Evolutionary conservation across 306 rosid genomes (phyloP).

Genomic region (Vigna unguiculata): DNA sequence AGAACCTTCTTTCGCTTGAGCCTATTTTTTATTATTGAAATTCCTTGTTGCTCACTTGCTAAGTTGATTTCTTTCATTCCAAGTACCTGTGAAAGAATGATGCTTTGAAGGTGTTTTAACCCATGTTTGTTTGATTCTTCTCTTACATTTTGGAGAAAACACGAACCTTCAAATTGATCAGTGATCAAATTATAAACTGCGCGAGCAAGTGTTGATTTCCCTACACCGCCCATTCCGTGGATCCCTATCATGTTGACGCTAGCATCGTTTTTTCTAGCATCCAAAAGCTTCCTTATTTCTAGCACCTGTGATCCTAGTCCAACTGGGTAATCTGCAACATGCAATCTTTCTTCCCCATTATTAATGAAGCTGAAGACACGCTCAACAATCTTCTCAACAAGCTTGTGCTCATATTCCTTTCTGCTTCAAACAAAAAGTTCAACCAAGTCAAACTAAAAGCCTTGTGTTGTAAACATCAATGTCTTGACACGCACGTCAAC

Average conservation of each 20-base stretch:
- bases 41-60: not conserved
- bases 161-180: not conserved
- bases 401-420: not conserved
- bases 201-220: not conserved
- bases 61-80: not conserved
- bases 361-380: not conserved
- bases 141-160: not conserved
- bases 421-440: not conserved
- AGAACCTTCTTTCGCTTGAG: not conserved
- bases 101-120: slow-evolving; percentile 35
- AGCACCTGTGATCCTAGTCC: not conserved
- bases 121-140: slow-evolving; percentile 8
- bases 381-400: not conserved
- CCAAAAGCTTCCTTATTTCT: slow-evolving; percentile 22
- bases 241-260: slow-evolving; percentile 35
- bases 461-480: not conserved
- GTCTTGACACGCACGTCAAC: too few species aligned
- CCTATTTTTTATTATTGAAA: not conserved
- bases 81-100: slow-evolving; percentile 14
- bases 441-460: not conserved
- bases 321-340: slow-evolving; percentile 34
- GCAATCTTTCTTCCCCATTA: not conserved
- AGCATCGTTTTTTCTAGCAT: not conserved
- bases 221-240: slow-evolving; percentile 37
- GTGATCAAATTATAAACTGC: not conserved